Base-by-base conservation (phyloP, 306 rosid genomes). In the Cicer cuneatum region DNA sequence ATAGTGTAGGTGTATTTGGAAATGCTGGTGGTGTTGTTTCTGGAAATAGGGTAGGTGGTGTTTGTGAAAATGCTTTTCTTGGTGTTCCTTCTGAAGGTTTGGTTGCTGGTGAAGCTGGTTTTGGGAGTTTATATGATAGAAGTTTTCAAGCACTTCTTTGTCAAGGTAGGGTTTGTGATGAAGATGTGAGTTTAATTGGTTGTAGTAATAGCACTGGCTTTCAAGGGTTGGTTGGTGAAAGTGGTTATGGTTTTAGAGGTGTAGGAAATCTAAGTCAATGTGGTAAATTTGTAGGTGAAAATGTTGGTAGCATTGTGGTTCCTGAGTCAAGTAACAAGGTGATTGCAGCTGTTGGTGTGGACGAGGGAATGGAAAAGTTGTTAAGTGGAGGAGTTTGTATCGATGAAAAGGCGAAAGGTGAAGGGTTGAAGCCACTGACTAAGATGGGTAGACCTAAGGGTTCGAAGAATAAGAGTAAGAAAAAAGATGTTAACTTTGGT, bases 361-460 rank as follows among this genome's bases (percentile, higher is more conserved):
- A 70, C 39, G 83, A 73, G 62, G 60, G 69, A 29, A 18, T 7
- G 48, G 51, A 40, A 15, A 2, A 6, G 49, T 71, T 38, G 21
- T 53, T 56, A 64, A 21, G 63, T 69, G 49, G 60, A 7, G 87
- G 77, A 47, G 76, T 35, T 75, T 59, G 63, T 1, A 10, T 68
- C 18, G 74, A 47, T 15, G 47, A 59, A 57, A 83, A 64, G 24
- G 65, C 16, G 54, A 75, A 57, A 29, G 78, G 62, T 56, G 78
- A 71, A 58, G 46, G 5, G 59, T 66, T 61, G 48, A 72, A 64
- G 71, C 69, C 64, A 18, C 8, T 67, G 66, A 35, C 35, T 7
- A 83, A 24, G 78, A 80, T 78, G 19, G 88, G 82, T 45, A 74
- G 79, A 51, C 81, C 85, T 9, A 87, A 73, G 83, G 81, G 82